Conservation (phyloP, 2,329 filamentous ascomycete genomes). For the Colletotrichum siamense region DNA sequence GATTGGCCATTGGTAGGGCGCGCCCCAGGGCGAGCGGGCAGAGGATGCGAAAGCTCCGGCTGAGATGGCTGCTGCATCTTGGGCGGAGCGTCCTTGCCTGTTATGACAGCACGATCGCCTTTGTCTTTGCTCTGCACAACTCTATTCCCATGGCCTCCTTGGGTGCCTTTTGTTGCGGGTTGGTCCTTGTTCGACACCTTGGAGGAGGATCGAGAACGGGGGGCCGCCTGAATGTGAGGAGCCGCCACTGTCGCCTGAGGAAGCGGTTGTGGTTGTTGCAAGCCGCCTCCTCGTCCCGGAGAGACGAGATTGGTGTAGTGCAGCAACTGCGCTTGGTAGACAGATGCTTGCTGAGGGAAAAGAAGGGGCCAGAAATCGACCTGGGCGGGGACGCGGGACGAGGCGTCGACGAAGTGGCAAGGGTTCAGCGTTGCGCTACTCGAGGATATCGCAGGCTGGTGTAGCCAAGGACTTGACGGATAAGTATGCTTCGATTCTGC, state of each 20-base stretch:
- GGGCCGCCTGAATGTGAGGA: conserved; percentile 60
- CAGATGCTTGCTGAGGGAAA: conserved; percentile 62
- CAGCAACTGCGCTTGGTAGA: conserved; percentile 67
- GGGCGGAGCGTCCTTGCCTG: conserved; percentile 56
- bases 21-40: conserved; percentile 26
- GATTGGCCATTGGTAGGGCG: conserved; percentile 33
- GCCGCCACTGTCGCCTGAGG: conserved; percentile 54
- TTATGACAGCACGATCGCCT: conserved; percentile 66
- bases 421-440: conserved; percentile 29
- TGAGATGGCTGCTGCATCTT: conserved; percentile 57
- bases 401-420: conserved; percentile 23
- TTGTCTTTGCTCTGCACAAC: conserved; percentile 60
- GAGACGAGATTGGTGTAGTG: conserved; percentile 72
- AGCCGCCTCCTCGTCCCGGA: conserved; percentile 58
- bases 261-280: conserved; percentile 59
- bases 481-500: conserved; percentile 56
- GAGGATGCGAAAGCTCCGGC: conserved; percentile 30
- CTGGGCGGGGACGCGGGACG: conserved; percentile 38
- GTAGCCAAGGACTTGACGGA: conserved; percentile 44
- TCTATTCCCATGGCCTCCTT: conserved; percentile 71
- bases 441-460: conserved; percentile 27
- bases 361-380: conserved; percentile 63
- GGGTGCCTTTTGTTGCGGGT: conserved; percentile 48
- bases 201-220: conserved; percentile 64
- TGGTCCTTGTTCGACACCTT: conserved; percentile 64